phyloP scores from a whole-genome alignment of 108 stramenopile species.

The Pelagomonas calceolata region DNA sequence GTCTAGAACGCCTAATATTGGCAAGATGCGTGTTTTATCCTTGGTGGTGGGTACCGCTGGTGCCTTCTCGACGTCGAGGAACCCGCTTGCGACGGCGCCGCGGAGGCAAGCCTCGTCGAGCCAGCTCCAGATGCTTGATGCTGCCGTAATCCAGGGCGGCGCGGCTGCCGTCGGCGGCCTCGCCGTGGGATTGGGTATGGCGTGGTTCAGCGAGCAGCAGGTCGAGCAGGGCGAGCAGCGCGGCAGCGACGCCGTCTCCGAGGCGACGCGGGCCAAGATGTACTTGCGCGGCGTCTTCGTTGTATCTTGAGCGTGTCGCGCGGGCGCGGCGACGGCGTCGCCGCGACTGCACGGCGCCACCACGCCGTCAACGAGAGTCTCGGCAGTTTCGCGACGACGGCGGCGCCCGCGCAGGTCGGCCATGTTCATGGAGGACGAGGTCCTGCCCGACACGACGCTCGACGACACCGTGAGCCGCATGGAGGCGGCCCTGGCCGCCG shows the following conservation, averaged over 20 bases:
- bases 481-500: not conserved
- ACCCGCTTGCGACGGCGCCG: no score
- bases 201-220: not conserved
- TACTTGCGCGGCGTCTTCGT: no score
- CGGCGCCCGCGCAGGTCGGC: not conserved
- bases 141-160: not conserved
- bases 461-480: not conserved
- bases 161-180: not conserved
- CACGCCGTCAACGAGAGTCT: no score
- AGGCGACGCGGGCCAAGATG: not conserved
- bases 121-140: not conserved
- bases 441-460: not conserved
- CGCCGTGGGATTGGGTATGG: not conserved
- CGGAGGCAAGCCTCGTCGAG: no score
- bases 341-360: no score
- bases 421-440: slow-evolving; percentile 1
- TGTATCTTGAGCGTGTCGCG: not conserved
- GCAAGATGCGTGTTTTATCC: no score
- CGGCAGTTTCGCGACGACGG: not conserved
- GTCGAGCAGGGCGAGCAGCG: not conserved
- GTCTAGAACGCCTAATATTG: no score
- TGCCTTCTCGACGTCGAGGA: no score
- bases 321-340: not conserved
- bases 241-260: not conserved
- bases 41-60: no score